Percentiles rank a stretch among this genome's conserved stretches.
Conservation (phyloP, 139 green algal species). For the Auxenochlorella pyrenoidosa region DNA sequence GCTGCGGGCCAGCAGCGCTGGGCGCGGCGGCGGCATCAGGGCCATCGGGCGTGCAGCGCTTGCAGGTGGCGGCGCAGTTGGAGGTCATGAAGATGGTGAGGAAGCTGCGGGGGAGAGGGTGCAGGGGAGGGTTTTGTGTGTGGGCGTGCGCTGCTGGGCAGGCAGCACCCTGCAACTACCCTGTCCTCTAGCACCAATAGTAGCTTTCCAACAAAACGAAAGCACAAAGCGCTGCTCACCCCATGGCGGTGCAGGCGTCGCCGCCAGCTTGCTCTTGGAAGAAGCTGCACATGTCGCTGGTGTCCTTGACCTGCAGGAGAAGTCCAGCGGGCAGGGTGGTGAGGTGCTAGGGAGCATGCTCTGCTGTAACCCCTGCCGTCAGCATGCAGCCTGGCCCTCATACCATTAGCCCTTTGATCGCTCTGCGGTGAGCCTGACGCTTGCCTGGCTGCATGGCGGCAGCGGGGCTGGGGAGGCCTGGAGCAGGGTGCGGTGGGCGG, state of each 20-base stretch:
- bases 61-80: background rate
- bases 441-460: conserved; percentile 7
- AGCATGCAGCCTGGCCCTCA: no score
- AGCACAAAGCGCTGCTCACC: background rate
- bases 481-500: background rate
- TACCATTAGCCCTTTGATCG: no score
- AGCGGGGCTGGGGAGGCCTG: background rate
- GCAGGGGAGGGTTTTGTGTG: background rate
- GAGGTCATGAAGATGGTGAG: background rate
- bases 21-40: background rate
- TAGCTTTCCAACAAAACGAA: no score
- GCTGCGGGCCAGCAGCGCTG: background rate
- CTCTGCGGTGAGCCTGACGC: background rate
- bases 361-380: no score
- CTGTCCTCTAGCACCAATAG: no score
- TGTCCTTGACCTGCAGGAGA: background rate
- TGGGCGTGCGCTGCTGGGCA: background rate
- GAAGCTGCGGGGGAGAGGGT: background rate
- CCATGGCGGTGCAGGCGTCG: background rate
- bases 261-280: background rate
- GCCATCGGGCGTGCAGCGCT: background rate
- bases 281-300: background rate
- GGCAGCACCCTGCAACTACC: no score
- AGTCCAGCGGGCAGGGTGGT: background rate
- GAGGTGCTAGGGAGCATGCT: no score